phyloP scores from a whole-genome alignment of 495 filamentous ascomycete species.

The Lichenothelia convexa region DNA sequence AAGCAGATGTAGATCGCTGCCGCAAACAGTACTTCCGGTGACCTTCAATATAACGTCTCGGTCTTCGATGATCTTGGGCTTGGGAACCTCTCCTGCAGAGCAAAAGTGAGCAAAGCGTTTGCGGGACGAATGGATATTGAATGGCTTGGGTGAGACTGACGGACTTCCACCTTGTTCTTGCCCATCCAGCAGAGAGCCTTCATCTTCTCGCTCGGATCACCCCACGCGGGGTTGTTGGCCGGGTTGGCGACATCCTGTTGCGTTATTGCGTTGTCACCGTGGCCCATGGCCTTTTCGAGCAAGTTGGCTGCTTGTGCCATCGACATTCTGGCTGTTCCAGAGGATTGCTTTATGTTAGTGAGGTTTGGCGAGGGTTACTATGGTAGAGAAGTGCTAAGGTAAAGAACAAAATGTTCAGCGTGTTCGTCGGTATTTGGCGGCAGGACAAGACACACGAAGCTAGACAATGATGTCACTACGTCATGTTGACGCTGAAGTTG shows the following conservation, averaged over 20 bases:
- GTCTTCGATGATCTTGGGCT: constrained; percentile 52
- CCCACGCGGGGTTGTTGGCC: constrained; percentile 23
- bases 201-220: constrained; percentile 38
- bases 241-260: constrained; percentile 37
- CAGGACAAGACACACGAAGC: too few species aligned
- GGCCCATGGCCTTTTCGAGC: constrained; percentile 47
- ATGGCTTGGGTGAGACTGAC: constrained; percentile 14
- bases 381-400: too few species aligned
- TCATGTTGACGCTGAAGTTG: too few species aligned
- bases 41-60: constrained; percentile 69
- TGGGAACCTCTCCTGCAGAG: constrained; percentile 37
- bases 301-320: constrained; percentile 43
- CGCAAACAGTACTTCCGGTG: constrained; percentile 75
- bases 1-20: constrained; percentile 66
- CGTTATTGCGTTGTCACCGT: constrained; percentile 37
- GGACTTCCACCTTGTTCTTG: constrained; percentile 43
- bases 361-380: too few species aligned
- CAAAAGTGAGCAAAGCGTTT: background rate
- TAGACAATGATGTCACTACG: too few species aligned
- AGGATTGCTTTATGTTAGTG: too few species aligned
- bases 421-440: too few species aligned
- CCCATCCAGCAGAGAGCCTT: constrained; percentile 57
- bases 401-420: too few species aligned
- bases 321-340: constrained; percentile 32
- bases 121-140: background rate